Base-by-base conservation (phyloP, 768 basidiomycete species). In the Inosperma sp. region DNA sequence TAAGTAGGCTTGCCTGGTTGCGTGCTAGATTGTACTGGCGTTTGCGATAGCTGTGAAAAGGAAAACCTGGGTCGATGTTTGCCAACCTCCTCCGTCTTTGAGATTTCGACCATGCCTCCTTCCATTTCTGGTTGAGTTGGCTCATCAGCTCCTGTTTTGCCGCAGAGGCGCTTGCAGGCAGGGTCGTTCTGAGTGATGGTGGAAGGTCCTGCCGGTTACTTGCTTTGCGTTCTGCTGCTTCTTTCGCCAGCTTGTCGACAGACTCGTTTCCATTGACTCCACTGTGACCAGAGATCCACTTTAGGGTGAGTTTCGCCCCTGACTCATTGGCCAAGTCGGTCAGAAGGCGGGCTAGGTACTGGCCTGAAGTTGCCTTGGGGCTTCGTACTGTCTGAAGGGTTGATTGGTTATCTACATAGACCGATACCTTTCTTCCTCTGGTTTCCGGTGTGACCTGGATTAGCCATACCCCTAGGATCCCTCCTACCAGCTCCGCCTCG, bases 251-350 rank as follows among this genome's bases (percentile, higher is more conserved):
- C 30, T 52, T 37, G 37, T 70, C 66, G 4, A 58, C 65, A 36
- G 27, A 19, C 40, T 66, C 61, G 30, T 70, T 68, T 1, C 65
- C 59, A 17, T n/a, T 17, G 5, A 68, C 56, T 2, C 57, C 59
- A 7, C 49, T 57, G 47, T 66, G 66, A 8, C 54, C 60, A 22
- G 62, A 58, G 10, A 66, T 62, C 66, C 65, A 66, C 17, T 26
- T n/a, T 16, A 64, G 26, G 4, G 5, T 41, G 25, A 64, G 34
- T 21, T 46, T 30, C 10, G 30, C 34, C 12, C 7, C 8, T 17
- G 49, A 23, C 14, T 35, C 9, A 21, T 41, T 19, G 7, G 30
- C 30, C 21, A 25, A 14, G 3, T 41, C 2, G n/a, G 22, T 6
- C 26, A 21, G 14, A n/a, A 23, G 22, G 3, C 51, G 22, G 0